Percentiles rank a stretch among this genome's conserved stretches.
These are phyloP conservation scores for Pythium inflatum DNA, from an alignment of 352 stramenopile genomes.

Conservation along the genomic window DNA sequence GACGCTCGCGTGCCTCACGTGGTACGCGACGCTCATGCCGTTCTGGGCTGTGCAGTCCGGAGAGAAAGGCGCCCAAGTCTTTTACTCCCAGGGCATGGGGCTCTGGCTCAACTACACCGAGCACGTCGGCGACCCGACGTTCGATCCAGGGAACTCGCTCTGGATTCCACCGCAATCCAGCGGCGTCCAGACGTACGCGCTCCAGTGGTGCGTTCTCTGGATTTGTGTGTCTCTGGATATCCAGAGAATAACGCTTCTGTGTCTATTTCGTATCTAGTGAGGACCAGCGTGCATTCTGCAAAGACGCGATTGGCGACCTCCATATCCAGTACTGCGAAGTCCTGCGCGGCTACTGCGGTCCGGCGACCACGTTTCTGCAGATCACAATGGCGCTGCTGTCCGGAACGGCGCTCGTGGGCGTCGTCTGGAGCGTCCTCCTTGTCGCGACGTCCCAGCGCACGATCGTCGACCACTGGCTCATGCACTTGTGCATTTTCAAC, in stretches of 20 bases:
- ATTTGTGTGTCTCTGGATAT: no score
- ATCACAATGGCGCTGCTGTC: slow-evolving; percentile 55
- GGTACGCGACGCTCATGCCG: slow-evolving; percentile 74
- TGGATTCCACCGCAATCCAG: slow-evolving; percentile 73
- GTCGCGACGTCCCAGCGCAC: slow-evolving; percentile 61
- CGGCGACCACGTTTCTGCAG: slow-evolving; percentile 61
- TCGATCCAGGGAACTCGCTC: slow-evolving; percentile 78
- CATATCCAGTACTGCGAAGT: slow-evolving; percentile 80
- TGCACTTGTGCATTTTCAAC: slow-evolving; percentile 72
- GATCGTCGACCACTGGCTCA: slow-evolving; percentile 68
- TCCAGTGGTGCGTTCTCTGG: slow-evolving; percentile 74
- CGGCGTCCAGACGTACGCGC: slow-evolving; percentile 53
- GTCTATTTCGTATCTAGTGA: slow-evolving; percentile 25
- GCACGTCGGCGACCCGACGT: slow-evolving; percentile 64
- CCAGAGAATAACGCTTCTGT: no score
- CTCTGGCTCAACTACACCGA: slow-evolving; percentile 86
- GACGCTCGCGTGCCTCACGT: slow-evolving; percentile 52
- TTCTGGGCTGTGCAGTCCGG: slow-evolving; percentile 72
- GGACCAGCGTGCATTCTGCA: slow-evolving; percentile 49
- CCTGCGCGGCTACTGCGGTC: slow-evolving; percentile 70
- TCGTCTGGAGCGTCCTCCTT: slow-evolving; percentile 57
- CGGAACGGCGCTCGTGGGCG: slow-evolving; percentile 47
- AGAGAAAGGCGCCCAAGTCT: slow-evolving; percentile 42
- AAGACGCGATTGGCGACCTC: slow-evolving; percentile 57
- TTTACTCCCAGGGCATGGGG: slow-evolving; percentile 80